Conservation (phyloP, 495 filamentous ascomycete species). For the Symbiotaphrina buchneri region DNA sequence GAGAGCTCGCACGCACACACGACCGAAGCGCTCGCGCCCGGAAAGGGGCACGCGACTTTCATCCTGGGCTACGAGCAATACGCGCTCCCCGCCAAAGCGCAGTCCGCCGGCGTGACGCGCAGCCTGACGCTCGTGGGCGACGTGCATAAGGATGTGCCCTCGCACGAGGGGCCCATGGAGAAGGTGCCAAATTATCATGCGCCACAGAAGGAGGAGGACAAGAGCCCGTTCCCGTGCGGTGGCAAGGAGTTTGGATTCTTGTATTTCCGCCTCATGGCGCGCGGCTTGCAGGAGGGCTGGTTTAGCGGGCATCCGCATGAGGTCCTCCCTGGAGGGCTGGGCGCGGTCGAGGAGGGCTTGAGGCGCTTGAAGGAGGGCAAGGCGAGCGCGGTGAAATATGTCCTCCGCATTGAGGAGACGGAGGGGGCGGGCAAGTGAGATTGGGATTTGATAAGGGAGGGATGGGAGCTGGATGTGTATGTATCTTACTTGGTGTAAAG, state of each 20-base stretch:
- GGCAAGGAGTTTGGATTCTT: conserved; percentile 32
- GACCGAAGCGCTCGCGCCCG: conserved; percentile 17
- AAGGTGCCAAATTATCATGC: conserved; percentile 21
- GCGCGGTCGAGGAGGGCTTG: conserved; percentile 30
- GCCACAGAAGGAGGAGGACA: conserved; percentile 6
- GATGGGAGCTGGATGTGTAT: no score
- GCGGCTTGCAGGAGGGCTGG: conserved; percentile 31
- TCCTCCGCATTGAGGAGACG: conserved; percentile 44
- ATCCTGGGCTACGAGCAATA: no score
- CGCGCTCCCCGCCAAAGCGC: no score
- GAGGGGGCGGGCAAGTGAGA: no score
- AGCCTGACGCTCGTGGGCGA: conserved; percentile 19
- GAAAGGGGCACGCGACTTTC: conserved; percentile 24
- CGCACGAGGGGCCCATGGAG: conserved; percentile 14
- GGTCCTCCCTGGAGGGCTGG: conserved; percentile 35
- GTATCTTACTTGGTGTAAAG: no score
- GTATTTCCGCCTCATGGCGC: conserved; percentile 27
- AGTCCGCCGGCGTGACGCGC: no score
- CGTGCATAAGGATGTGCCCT: conserved; percentile 13
- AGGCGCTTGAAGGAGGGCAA: conserved; percentile 34
- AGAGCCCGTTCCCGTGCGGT: conserved; percentile 6
- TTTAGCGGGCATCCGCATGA: conserved; percentile 37
- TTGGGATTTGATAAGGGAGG: no score
- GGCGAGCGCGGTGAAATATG: conserved; percentile 44
- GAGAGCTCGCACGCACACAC: conserved; percentile 25